Conservation (phyloP, 1,284 basidiomycete genomes). For the Melampsora larici-populina region DNA sequence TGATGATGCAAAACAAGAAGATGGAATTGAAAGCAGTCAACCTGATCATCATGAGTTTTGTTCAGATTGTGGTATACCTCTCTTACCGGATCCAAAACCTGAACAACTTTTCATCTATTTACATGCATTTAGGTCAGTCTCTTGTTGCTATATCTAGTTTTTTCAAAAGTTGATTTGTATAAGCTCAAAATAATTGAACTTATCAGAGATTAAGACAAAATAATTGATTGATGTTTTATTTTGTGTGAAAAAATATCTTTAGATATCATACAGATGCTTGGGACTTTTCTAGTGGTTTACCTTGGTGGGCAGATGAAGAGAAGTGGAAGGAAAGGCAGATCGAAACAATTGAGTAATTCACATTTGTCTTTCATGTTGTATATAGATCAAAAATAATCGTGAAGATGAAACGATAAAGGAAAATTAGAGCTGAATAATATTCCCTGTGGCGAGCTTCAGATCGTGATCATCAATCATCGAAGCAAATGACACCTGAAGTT, state of each 20-base stretch:
- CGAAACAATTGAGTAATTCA: too few relatives aligned
- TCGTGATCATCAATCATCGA: too few relatives aligned
- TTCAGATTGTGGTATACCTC: conserved; percentile 78
- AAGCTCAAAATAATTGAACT: too few relatives aligned
- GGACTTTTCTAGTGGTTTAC: conserved; percentile 39
- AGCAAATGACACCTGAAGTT: too few relatives aligned
- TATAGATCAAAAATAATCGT: too few relatives aligned
- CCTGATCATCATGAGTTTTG: conserved; percentile 61
- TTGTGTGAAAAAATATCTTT: background rate
- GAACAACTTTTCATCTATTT: conserved; percentile 88
- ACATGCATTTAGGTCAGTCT: conserved; percentile 71
- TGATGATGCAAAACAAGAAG: background rate
- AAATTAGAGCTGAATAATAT: too few relatives aligned
- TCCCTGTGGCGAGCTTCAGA: too few relatives aligned
- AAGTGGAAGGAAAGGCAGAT: conserved; percentile 13
- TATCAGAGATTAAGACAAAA: too few relatives aligned
- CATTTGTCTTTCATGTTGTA: too few relatives aligned
- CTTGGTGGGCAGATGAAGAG: conserved; percentile 39
- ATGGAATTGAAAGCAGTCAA: background rate
- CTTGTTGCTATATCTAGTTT: background rate
- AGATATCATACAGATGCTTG: conserved; percentile 41
- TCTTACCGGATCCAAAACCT: conserved; percentile 83
- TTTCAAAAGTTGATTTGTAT: background rate
- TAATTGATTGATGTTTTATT: background rate
- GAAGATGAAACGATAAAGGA: too few relatives aligned